phyloP scores from a whole-genome alignment of 2,329 filamentous ascomycete genomes.

The Endoconidiophora laricicola region DNA sequence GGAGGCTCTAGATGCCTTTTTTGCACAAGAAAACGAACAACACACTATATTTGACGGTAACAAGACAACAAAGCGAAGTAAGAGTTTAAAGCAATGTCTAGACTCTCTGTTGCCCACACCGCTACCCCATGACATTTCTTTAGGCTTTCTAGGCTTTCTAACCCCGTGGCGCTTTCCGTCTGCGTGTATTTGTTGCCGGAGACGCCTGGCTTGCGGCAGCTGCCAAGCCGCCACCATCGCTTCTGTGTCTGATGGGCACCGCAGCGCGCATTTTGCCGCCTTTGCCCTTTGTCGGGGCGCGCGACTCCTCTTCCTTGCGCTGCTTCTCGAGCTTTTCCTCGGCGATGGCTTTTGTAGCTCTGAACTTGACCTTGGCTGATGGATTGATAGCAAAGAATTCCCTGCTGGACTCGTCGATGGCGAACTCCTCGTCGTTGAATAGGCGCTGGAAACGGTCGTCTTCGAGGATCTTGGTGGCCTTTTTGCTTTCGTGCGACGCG shows the following conservation, averaged over 20 bases:
- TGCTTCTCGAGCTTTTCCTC: constrained; percentile 29
- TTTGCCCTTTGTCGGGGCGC: constrained; percentile 6
- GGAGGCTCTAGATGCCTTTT: too few species aligned
- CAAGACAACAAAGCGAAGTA: neutral
- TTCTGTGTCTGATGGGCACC: constrained; percentile 12
- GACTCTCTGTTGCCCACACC: neutral
- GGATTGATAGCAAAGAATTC: constrained; percentile 86
- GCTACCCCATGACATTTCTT: neutral
- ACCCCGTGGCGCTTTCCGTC: constrained; percentile 12
- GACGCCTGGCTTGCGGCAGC: neutral
- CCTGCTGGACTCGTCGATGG: constrained; percentile 71
- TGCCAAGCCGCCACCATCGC: constrained; percentile 9
- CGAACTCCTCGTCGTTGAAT: constrained; percentile 87
- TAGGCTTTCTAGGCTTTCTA: neutral
- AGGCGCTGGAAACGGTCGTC: constrained; percentile 77
- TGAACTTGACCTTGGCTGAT: constrained; percentile 37
- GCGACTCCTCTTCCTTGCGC: constrained; percentile 18
- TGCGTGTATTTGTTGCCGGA: constrained; percentile 6
- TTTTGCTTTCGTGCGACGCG: constrained; percentile 36
- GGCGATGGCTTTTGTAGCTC: constrained; percentile 7
- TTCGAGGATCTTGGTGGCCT: constrained; percentile 46
- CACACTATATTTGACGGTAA: neutral
- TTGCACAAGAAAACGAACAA: constrained; percentile 6
- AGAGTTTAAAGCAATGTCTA: neutral
- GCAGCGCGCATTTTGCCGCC: constrained; percentile 9